Conservation (phyloP, 225 moss, liverwort and hornwort genomes). For the Physcomitrellopsis africana region DNA sequence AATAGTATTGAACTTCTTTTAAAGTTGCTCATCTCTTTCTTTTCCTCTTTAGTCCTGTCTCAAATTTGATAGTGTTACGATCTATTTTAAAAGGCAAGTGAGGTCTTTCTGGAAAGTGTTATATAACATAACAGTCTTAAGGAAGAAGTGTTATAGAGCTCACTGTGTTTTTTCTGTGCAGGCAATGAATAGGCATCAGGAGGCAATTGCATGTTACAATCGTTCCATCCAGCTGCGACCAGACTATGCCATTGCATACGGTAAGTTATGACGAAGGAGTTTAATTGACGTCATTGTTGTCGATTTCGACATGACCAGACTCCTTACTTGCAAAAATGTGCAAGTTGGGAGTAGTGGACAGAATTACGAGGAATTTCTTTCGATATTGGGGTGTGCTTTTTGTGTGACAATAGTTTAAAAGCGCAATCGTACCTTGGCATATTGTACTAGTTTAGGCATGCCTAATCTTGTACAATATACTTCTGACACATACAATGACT, state of each 20-base stretch:
- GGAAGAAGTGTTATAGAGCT: background rate
- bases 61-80: too few species aligned
- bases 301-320: constrained; percentile 32
- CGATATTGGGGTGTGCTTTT: background rate
- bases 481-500: background rate
- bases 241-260: constrained; percentile 95
- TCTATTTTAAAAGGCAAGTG: too few species aligned
- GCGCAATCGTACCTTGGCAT: constrained; percentile 9
- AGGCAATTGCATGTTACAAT: constrained; percentile 85
- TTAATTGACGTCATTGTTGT: constrained; percentile 29
- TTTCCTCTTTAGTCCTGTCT: background rate
- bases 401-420: constrained; percentile 14
- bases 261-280: constrained; percentile 54
- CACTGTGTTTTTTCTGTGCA: constrained; percentile 33
- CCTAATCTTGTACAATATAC: constrained; percentile 41
- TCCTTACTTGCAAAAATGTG: constrained; percentile 36
- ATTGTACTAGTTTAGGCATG: constrained; percentile 43
- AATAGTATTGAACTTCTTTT: too few species aligned
- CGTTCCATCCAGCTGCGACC: constrained; percentile 92
- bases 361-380: constrained; percentile 9
- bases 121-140: too few species aligned
- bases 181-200: constrained; percentile 91
- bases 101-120: too few species aligned
- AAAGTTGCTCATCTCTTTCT: constrained; percentile 4
- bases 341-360: constrained; percentile 37